Conservation (phyloP, 345 rosid genomes). For the Angophora floribunda region DNA sequence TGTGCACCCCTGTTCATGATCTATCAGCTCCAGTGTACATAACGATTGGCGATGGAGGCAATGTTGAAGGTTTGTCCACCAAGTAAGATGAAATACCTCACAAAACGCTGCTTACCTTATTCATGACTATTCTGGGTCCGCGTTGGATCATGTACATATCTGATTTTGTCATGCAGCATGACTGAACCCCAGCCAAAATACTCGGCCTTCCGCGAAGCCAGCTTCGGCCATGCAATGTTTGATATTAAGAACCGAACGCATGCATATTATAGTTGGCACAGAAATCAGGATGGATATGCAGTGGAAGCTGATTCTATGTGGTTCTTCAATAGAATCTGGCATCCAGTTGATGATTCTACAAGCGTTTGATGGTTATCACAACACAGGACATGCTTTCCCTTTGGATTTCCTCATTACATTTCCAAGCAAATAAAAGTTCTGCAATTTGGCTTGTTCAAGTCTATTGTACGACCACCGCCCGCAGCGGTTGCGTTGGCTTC, state of each 20-base stretch:
- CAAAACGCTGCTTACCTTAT: not conserved
- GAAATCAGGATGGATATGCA: constrained; percentile 3
- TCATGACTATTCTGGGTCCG: not conserved
- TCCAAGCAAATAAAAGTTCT: not conserved
- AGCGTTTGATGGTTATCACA: not conserved
- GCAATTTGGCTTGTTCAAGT: not conserved
- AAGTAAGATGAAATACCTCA: not conserved
- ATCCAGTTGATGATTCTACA: not conserved
- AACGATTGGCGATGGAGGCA: not conserved
- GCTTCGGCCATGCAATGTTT: constrained; percentile 11
- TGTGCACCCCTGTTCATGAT: not conserved
- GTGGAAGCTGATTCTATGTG: constrained; percentile 9
- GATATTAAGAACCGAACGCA: constrained; percentile 5
- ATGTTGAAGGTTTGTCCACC: not conserved
- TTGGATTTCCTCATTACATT: not conserved
- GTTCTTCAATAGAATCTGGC: constrained; percentile 5
- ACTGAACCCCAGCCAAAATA: constrained; percentile 1
- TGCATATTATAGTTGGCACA: constrained; percentile 9
- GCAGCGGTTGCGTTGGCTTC: too few relatives aligned
- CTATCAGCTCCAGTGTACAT: not conserved
- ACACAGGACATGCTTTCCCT: not conserved
- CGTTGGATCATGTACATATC: not conserved
- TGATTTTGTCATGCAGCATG: constrained; percentile 1
- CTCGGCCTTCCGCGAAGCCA: constrained; percentile 6
- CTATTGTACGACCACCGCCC: too few relatives aligned